A percentile compares a stretch with the other conserved stretches of the same genome.
Conservation (phyloP, 2,329 filamentous ascomycete genomes). For the Ceratocystis cubensis region DNA sequence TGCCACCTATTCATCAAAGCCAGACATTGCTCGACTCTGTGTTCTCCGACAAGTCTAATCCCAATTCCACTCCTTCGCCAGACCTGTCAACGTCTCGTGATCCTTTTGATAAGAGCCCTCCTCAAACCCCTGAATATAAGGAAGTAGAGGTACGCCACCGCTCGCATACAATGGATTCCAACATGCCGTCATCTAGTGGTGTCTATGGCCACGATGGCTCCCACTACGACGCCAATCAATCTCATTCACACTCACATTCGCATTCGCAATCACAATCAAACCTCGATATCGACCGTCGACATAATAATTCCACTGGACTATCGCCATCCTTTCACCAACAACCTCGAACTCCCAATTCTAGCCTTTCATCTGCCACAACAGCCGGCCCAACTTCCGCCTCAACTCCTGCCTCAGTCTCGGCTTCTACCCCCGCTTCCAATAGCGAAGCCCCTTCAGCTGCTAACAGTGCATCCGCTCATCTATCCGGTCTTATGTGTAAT, state of each 20-base stretch:
- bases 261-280: not conserved
- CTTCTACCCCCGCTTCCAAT: constrained; percentile 25
- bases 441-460: constrained; percentile 28
- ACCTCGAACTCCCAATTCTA: constrained; percentile 20
- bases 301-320: constrained; percentile 39
- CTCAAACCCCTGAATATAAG: not conserved
- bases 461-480: constrained; percentile 42
- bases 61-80: constrained; percentile 25
- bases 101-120: not conserved
- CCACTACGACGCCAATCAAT: constrained; percentile 24
- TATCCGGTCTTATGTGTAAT: constrained; percentile 57
- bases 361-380: not conserved
- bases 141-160: constrained; percentile 6
- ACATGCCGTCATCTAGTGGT: constrained; percentile 16
- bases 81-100: not conserved
- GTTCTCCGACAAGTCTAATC: not conserved
- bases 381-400: constrained; percentile 35
- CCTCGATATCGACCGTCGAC: constrained; percentile 39
- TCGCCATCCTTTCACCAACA: constrained; percentile 40
- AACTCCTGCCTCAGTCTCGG: constrained; percentile 40
- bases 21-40: constrained; percentile 12
- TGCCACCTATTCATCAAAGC: constrained; percentile 18
- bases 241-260: constrained; percentile 26
- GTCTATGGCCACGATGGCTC: constrained; percentile 19
- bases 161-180: constrained; percentile 18